Percentiles rank a stretch among this genome's conserved stretches.
Evolutionary conservation across 1,284 basidiomycete species (phyloP).

Genomic region (Chiua sp.): DNA sequence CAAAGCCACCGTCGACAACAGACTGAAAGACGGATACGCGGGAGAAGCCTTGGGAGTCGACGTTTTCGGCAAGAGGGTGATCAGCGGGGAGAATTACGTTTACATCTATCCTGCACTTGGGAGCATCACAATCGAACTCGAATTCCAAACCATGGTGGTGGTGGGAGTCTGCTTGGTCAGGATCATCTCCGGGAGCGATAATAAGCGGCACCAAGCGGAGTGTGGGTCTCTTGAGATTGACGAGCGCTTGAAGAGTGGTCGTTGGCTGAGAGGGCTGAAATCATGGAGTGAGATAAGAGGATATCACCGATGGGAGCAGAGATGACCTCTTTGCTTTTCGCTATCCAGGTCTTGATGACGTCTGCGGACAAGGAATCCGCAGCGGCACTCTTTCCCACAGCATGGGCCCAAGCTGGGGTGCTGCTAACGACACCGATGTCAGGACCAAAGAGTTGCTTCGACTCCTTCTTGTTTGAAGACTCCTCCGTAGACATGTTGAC

Average conservation of each 20-base stretch:
- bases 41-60: slow-evolving; percentile 48
- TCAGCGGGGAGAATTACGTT: slow-evolving; percentile 70
- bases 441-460: slow-evolving; percentile 66
- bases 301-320: neutral
- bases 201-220: slow-evolving; percentile 72
- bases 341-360: slow-evolving; percentile 80
- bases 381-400: slow-evolving; percentile 32
- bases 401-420: slow-evolving; percentile 51
- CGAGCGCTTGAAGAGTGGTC: slow-evolving; percentile 88
- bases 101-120: slow-evolving; percentile 79
- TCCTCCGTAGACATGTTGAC: slow-evolving; percentile 43
- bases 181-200: slow-evolving; percentile 49
- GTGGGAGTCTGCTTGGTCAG: slow-evolving; percentile 49
- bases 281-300: slow-evolving; percentile 4
- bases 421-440: slow-evolving; percentile 61
- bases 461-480: slow-evolving; percentile 37
- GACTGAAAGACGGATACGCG: slow-evolving; percentile 72
- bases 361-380: slow-evolving; percentile 37
- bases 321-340: slow-evolving; percentile 82
- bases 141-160: slow-evolving; percentile 83
- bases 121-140: slow-evolving; percentile 87
- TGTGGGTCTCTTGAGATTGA: slow-evolving; percentile 89
- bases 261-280: slow-evolving; percentile 78
- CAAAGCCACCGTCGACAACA: slow-evolving; percentile 84
- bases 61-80: slow-evolving; percentile 52